Percentiles rank a stretch among this genome's conserved stretches.
Conservation (phyloP, 179 eudicot species). For the Nepenthes alata region DNA sequence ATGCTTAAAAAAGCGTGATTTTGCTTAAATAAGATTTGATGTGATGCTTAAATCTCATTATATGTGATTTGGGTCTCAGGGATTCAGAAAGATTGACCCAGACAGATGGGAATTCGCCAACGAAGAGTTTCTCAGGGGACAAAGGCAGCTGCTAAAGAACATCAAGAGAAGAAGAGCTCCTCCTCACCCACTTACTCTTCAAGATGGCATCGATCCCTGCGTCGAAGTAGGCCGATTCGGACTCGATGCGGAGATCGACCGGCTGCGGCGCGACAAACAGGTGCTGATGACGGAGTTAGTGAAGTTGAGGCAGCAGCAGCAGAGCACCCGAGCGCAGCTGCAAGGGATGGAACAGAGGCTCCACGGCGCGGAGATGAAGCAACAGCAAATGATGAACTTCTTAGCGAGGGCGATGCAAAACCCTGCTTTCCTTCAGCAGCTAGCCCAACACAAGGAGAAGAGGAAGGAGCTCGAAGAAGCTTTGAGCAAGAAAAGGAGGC, state of each 20-base stretch:
- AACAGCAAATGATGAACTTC: constrained; percentile 90
- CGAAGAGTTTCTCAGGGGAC: constrained; percentile 65
- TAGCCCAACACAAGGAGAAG: constrained; percentile 48
- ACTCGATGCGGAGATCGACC: constrained; percentile 47
- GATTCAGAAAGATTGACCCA: constrained; percentile 84
- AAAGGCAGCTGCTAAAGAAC: constrained; percentile 55
- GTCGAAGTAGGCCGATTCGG: constrained; percentile 55
- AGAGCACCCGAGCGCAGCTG: constrained; percentile 39
- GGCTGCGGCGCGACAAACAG: constrained; percentile 58
- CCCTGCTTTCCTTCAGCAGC: constrained; percentile 52
- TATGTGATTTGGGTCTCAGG: constrained; percentile 30
- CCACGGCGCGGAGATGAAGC: constrained; percentile 62
- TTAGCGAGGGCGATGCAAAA: constrained; percentile 79
- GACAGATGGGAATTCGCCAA: constrained; percentile 92
- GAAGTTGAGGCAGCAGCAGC: constrained; percentile 74
- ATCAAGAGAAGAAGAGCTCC: constrained; percentile 55
- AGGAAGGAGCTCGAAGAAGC: constrained; percentile 56
- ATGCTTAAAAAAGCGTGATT: too few species aligned
- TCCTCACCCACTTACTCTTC: constrained; percentile 21
- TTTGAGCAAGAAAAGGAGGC: constrained; percentile 37
- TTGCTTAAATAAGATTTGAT: neutral
- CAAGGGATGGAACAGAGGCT: constrained; percentile 68
- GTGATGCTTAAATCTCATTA: neutral
- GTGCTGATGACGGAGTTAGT: constrained; percentile 56
- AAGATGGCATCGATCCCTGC: constrained; percentile 31